Evolutionary conservation across 805 yeast genomes (phyloP).

Genomic region (Candida golubevii): DNA sequence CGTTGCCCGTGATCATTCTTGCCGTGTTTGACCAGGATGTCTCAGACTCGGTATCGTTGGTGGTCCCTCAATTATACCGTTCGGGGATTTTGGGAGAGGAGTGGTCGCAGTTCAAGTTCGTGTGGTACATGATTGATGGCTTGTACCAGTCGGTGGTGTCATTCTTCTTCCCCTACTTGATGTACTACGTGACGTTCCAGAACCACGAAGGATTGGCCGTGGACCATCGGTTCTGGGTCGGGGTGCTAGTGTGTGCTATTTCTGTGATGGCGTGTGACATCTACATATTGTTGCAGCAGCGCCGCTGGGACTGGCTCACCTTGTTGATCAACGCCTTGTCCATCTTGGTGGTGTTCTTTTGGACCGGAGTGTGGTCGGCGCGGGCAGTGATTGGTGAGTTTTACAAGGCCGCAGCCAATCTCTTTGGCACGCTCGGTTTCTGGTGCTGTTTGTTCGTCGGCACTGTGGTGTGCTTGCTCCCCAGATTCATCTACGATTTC

Average conservation of each 20-base stretch:
- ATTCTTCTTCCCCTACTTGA: conserved; percentile 68
- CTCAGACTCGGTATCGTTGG: conserved; percentile 57
- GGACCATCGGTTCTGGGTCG: conserved; percentile 70
- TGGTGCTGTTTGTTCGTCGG: conserved; percentile 66
- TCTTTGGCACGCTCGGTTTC: conserved; percentile 55
- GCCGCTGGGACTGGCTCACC: conserved; percentile 75
- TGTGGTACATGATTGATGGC: conserved; percentile 74
- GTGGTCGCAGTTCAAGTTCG: conserved; percentile 65
- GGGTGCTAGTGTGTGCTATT: conserved; percentile 56
- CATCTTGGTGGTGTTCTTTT: conserved; percentile 54
- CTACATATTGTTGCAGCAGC: conserved; percentile 63
- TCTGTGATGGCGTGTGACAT: conserved; percentile 62
- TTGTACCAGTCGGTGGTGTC: conserved; percentile 68
- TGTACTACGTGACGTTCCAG: conserved; percentile 30
- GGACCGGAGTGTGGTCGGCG: conserved; percentile 80
- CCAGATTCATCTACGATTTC: conserved; percentile 53
- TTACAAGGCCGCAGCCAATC: conserved; percentile 59
- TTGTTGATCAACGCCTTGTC: conserved; percentile 50
- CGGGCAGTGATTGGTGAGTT: conserved; percentile 50
- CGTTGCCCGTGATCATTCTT: conserved; percentile 72
- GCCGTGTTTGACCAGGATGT: conserved; percentile 84
- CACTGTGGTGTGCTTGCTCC: conserved; percentile 50
- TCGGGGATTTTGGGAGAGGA: conserved; percentile 69
- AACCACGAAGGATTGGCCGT: conserved; percentile 52
- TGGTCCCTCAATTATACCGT: conserved; percentile 72